These are phyloP conservation scores for Skeletonema potamos DNA, from an alignment of 108 stramenopile genomes.

Conservation along the genomic window DNA sequence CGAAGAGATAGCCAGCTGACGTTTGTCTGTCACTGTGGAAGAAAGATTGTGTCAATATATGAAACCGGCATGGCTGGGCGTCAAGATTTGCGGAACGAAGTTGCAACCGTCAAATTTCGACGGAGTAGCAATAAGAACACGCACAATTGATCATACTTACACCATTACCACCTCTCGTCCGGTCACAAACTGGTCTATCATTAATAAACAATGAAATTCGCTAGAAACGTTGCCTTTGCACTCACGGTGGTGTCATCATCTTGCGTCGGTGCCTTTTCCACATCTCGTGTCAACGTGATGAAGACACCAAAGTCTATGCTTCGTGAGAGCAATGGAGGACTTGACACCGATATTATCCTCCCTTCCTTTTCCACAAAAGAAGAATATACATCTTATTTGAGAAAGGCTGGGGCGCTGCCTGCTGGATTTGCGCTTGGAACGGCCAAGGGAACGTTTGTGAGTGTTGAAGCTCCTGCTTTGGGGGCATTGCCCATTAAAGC, in stretches of 20 bases:
- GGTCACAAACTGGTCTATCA: too few relatives aligned
- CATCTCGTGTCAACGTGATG: constrained; percentile 1
- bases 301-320: neutral
- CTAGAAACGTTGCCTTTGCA: neutral
- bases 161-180: neutral
- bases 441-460: constrained; percentile 77
- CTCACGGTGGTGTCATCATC: neutral
- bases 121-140: too few relatives aligned
- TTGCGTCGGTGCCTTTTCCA: neutral
- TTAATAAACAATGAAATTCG: neutral
- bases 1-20: neutral
- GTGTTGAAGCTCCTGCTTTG: constrained; percentile 77
- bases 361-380: constrained; percentile 65
- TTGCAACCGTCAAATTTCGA: too few relatives aligned
- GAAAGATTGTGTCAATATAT: too few relatives aligned
- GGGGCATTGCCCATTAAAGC: constrained; percentile 76
- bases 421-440: constrained; percentile 83
- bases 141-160: too few relatives aligned
- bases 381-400: constrained; percentile 67
- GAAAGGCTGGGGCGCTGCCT: constrained; percentile 62
- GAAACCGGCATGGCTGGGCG: too few relatives aligned
- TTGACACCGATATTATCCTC: constrained; percentile 55
- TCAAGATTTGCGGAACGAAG: too few relatives aligned
- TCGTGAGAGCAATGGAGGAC: constrained; percentile 1
- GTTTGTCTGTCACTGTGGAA: neutral